Conservation (phyloP, 192 early-diverging fungal species). For the Backusella sp. region DNA sequence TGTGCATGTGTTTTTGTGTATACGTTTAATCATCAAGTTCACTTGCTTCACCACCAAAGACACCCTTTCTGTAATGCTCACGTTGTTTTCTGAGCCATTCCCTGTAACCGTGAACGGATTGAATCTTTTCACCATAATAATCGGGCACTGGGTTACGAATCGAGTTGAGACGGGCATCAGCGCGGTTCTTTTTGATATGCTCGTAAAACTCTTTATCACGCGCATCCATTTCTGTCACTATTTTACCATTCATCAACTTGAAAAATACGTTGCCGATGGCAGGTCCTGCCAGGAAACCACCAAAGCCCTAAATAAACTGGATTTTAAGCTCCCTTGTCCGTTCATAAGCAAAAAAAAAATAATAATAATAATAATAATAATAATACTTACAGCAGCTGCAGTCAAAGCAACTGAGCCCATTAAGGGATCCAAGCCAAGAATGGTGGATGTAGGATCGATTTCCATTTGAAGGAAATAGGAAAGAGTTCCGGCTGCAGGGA, state of each 20-base stretch:
- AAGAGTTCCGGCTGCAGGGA: constrained; percentile 40
- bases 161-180: constrained; percentile 64
- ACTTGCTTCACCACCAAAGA: constrained; percentile 58
- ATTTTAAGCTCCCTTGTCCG: background rate
- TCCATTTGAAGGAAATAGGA: constrained; percentile 57
- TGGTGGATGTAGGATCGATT: constrained; percentile 60
- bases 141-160: constrained; percentile 80
- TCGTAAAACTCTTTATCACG: constrained; percentile 62
- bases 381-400: constrained; percentile 40
- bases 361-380: background rate
- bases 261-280: constrained; percentile 61
- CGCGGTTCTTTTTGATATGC: constrained; percentile 62
- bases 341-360: background rate
- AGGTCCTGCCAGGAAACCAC: constrained; percentile 65
- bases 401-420: constrained; percentile 53
- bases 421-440: constrained; percentile 68
- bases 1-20: background rate
- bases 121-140: constrained; percentile 93
- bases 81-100: constrained; percentile 88
- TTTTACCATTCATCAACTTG: constrained; percentile 48
- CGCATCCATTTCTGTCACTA: constrained; percentile 46
- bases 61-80: constrained; percentile 68
- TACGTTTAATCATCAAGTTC: constrained; percentile 8
- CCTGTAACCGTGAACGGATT: constrained; percentile 78
- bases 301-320: constrained; percentile 38